Conservation (phyloP, 23 red algal genomes). For the Gracilaria gracilis region DNA sequence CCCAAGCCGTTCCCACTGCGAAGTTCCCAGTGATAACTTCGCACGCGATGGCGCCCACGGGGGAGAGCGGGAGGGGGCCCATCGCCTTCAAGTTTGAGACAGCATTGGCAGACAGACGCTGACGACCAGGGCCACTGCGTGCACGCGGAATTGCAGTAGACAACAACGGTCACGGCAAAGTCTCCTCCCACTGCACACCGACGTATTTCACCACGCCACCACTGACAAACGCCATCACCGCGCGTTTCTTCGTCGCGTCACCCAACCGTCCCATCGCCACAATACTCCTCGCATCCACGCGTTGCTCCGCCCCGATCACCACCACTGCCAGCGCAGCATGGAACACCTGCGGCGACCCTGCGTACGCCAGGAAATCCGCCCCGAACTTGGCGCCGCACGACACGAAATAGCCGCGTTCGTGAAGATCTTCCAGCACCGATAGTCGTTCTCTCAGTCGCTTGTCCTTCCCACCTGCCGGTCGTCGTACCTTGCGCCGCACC, state of each 20-base stretch:
- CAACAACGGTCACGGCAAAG: conserved; percentile 81
- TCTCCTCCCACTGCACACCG: conserved; percentile 85
- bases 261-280: conserved; percentile 88
- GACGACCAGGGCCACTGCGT: too few species aligned
- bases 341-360: conserved; percentile 78
- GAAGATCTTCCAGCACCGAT: conserved; percentile 76
- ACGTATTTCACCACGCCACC: conserved; percentile 54
- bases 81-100: too few species aligned
- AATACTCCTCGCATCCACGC: conserved; percentile 52
- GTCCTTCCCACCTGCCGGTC: background rate
- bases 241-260: conserved; percentile 79
- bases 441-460: conserved; percentile 35
- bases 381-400: conserved; percentile 92
- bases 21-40: too few species aligned
- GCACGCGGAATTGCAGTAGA: too few species aligned
- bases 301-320: conserved; percentile 24
- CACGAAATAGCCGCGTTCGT: conserved; percentile 79
- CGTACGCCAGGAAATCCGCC: conserved; percentile 95
- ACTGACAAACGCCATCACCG: conserved; percentile 52
- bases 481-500: background rate
- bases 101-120: too few species aligned
- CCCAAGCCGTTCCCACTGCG: too few species aligned
- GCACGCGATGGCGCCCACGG: too few species aligned
- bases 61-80: too few species aligned
- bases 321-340: conserved; percentile 84